Evolutionary conservation across 2,329 filamentous ascomycete species (phyloP).

Genomic region (Aspergillus sp.): DNA sequence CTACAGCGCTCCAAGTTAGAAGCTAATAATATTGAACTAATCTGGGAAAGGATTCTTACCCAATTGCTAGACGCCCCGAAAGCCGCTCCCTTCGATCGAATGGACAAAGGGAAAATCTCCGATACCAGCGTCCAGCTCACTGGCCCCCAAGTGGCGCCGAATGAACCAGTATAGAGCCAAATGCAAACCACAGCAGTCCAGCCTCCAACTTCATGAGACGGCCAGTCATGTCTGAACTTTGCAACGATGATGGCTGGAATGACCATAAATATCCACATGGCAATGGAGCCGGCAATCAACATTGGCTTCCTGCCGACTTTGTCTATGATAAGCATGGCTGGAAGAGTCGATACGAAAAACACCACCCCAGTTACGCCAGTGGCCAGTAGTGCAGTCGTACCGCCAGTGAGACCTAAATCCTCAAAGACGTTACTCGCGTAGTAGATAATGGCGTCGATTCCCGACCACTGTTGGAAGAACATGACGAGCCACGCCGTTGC

Average conservation of each 20-base stretch:
- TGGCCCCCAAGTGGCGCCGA: conserved; percentile 29
- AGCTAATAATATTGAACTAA: background rate
- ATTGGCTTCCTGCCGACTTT: conserved; percentile 31
- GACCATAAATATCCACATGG: conserved; percentile 27
- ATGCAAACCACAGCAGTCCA: conserved; percentile 30
- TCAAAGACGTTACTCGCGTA: conserved; percentile 40
- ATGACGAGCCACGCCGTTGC: conserved; percentile 41
- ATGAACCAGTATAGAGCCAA: conserved; percentile 28
- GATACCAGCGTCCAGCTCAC: conserved; percentile 30
- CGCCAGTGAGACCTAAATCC: conserved; percentile 33
- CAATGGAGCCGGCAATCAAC: conserved; percentile 24
- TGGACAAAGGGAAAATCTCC: conserved; percentile 30
- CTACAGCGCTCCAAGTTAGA: background rate
- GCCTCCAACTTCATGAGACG: conserved; percentile 24
- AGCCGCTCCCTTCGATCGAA: conserved; percentile 30
- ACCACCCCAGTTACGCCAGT: conserved; percentile 43
- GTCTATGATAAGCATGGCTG: conserved; percentile 31
- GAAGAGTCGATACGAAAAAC: conserved; percentile 31
- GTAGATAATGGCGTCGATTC: conserved; percentile 35
- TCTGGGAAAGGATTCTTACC: background rate
- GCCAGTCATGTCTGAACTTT: conserved; percentile 29
- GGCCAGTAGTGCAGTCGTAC: conserved; percentile 39
- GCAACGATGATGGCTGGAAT: conserved; percentile 29
- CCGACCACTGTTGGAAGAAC: conserved; percentile 19
- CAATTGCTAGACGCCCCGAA: conserved; percentile 32